Percentiles rank a stretch among this genome's conserved stretches.
These are phyloP conservation scores for Sugiyamaella neomexicana DNA, from an alignment of 1,139 yeast species.

Conservation along the genomic window DNA sequence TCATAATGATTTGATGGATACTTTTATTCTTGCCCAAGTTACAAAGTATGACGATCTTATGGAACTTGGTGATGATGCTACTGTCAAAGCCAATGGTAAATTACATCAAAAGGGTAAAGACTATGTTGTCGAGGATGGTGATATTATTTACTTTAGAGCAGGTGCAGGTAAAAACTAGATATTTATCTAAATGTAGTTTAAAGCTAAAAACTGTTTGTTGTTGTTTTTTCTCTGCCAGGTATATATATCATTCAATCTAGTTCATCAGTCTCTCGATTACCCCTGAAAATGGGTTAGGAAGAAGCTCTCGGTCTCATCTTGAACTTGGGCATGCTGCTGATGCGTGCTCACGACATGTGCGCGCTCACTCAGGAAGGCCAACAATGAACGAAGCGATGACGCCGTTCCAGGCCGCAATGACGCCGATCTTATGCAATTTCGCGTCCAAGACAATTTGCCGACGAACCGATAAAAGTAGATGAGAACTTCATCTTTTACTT, in stretches of 20 bases:
- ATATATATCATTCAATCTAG: background rate
- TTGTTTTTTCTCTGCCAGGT: too few species aligned
- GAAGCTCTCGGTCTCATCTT: background rate
- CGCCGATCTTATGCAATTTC: too few species aligned
- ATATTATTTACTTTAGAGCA: slow-evolving; percentile 89
- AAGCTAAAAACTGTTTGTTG: too few species aligned
- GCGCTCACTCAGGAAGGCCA: too few species aligned
- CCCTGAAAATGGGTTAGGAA: background rate
- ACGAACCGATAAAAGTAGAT: too few species aligned
- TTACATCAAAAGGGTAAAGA: slow-evolving; percentile 94
- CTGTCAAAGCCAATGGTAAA: slow-evolving; percentile 93
- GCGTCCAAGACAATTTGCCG: too few species aligned
- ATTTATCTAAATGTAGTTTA: slow-evolving; percentile 4
- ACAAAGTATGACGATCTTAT: slow-evolving; percentile 71
- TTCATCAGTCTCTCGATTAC: background rate
- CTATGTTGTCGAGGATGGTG: slow-evolving; percentile 90
- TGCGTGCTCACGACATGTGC: background rate
- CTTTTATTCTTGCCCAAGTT: slow-evolving; percentile 83
- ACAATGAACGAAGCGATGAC: background rate
- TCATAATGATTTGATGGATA: slow-evolving; percentile 82
- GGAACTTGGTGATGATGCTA: slow-evolving; percentile 86
- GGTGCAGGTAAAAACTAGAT: slow-evolving; percentile 85
- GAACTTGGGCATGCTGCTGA: background rate
- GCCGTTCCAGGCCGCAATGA: background rate
- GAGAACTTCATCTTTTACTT: too few species aligned